Percentiles rank a stretch among this genome's conserved stretches.
phyloP scores from a whole-genome alignment of 352 stramenopile genomes.

The Pythium apleroticum region DNA sequence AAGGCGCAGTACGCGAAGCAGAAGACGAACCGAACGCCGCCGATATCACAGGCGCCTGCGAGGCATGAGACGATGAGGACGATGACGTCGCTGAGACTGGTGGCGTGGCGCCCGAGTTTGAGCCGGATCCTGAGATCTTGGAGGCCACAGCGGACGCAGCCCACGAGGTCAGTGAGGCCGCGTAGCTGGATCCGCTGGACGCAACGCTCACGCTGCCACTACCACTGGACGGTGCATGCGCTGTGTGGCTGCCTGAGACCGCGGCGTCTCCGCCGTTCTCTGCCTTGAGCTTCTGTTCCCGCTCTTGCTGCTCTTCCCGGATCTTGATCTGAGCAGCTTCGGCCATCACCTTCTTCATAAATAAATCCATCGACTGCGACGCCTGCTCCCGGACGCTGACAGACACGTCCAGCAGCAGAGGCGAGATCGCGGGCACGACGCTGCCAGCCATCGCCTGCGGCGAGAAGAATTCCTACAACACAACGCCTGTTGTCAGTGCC shows the following conservation, averaged over 20 bases:
- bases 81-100: constrained; percentile 19
- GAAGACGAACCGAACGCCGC: constrained; percentile 8
- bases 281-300: constrained; percentile 61
- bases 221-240: not conserved
- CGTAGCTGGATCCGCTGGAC: constrained; percentile 37
- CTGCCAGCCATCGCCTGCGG: constrained; percentile 65
- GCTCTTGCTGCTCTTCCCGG: constrained; percentile 61
- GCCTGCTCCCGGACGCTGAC: constrained; percentile 79
- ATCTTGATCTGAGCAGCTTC: constrained; percentile 81
- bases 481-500: too few species aligned
- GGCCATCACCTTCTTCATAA: constrained; percentile 81
- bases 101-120: constrained; percentile 32
- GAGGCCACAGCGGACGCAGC: constrained; percentile 63
- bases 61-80: constrained; percentile 22
- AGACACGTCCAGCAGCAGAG: constrained; percentile 78
- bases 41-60: not conserved
- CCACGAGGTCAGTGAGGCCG: constrained; percentile 73
- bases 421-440: constrained; percentile 75
- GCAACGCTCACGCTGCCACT: constrained; percentile 24
- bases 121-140: constrained; percentile 57
- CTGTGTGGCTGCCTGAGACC: constrained; percentile 13
- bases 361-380: constrained; percentile 67
- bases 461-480: constrained; percentile 68
- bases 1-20: not conserved
- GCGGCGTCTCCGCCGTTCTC: constrained; percentile 34